Evolutionary conservation across 495 filamentous ascomycete species (phyloP), one percentile per base, ranked within the genome.

Genomic region (Aspergillus indologenus): DNA sequence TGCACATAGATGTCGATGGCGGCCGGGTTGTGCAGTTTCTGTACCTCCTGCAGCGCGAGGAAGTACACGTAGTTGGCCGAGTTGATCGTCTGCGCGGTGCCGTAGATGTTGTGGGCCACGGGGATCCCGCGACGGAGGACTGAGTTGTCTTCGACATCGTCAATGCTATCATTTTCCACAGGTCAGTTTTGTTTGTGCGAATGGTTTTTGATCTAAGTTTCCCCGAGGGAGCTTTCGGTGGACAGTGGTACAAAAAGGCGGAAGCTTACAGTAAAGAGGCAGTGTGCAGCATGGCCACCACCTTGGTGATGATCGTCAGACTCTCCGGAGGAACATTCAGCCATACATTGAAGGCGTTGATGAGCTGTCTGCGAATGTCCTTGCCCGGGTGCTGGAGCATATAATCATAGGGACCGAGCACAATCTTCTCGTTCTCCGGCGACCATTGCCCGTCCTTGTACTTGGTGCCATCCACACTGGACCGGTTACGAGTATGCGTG

Each of bases 11-110:
- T 90, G 56, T 81, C 75, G 62, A 96, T 85, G 22, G 84, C 83
- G 29, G 69, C 72, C 0, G 87, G 84, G 65, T 90, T 96, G 6
- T 81, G 71, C 34, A 98, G 83, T 66, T 89, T 89, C 58, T 85
- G 80, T 1, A 96, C 73, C 71, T 93, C 90, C 62, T 90, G 85
- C 21, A 98, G 79, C 0, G 94, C 94, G 58, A 83, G 81, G 67
- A 98, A 98, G 77, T 98, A 98, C 55, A 96, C 84, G 70, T 98
- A 98, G 75, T 98, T 98, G 53, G 93, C 91, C 20, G 87, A 90
- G 76, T 98, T 98, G 72, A 98, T 96, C 43, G 95, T 96, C 70
- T 98, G 94, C 5, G 94, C 90, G 0, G 90, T 89, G 59, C 94
- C 94, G 67, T 96, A 99, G 61, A 99, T 98, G 69, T 80, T 85